A percentile compares a stretch with the other conserved stretches of the same genome.
These are phyloP conservation scores for Acanthochlamys bracteata DNA, from an alignment of 106 monocot genomes.

Conservation along the genomic window DNA sequence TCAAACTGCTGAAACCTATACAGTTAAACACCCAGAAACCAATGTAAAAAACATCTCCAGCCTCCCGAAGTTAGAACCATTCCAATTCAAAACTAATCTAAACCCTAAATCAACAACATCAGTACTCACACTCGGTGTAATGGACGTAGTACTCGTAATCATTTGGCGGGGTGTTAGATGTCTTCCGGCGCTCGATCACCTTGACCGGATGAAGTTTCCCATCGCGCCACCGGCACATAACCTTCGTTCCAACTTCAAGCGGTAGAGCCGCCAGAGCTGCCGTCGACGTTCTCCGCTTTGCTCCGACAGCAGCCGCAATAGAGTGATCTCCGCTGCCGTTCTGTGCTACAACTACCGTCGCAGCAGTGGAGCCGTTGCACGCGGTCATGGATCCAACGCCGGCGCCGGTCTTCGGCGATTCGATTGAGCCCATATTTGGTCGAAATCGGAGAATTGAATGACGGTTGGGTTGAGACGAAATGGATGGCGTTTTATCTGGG, in stretches of 20 bases:
- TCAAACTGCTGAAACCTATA: too few species aligned
- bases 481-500: not conserved
- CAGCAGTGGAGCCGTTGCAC: slow-evolving; percentile 8
- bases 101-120: slow-evolving; percentile 11
- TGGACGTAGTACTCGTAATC: slow-evolving; percentile 97
- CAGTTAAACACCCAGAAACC: too few species aligned
- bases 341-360: not conserved
- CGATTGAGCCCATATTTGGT: slow-evolving; percentile 61
- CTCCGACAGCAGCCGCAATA: not conserved
- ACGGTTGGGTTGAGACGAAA: too few species aligned
- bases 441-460: too few species aligned
- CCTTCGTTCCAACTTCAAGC: slow-evolving; percentile 81
- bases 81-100: slow-evolving; percentile 6
- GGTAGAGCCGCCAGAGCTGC: slow-evolving; percentile 21
- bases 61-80: too few species aligned
- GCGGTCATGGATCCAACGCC: slow-evolving; percentile 25
- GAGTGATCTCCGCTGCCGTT: slow-evolving; percentile 3
- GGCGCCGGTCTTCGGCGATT: slow-evolving; percentile 39
- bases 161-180: not conserved
- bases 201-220: slow-evolving; percentile 91
- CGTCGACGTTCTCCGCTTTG: not conserved
- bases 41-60: too few species aligned
- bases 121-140: slow-evolving; percentile 81
- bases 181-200: slow-evolving; percentile 86
- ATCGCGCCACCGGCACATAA: slow-evolving; percentile 93